Conservation (phyloP, 2,329 filamentous ascomycete genomes). For the Aspergillus brunneoviolaceus region DNA sequence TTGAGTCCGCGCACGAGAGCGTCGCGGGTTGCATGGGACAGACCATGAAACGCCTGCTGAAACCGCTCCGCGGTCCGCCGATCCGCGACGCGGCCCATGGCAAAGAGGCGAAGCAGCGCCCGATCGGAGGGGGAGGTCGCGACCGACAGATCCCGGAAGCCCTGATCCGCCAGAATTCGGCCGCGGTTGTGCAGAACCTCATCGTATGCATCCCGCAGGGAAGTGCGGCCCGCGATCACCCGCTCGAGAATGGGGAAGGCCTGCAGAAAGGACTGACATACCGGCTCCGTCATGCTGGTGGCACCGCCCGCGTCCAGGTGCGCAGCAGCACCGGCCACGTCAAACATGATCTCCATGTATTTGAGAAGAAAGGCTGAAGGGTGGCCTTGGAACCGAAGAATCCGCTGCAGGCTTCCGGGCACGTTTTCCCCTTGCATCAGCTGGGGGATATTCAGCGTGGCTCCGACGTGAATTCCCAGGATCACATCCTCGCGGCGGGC, state of each 20-base stretch:
- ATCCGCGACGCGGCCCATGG: slow-evolving; percentile 11
- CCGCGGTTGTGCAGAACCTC: slow-evolving; percentile 2
- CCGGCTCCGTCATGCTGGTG: slow-evolving; percentile 9
- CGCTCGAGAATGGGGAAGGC: background rate
- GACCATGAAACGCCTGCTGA: background rate
- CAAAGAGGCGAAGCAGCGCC: slow-evolving; percentile 6
- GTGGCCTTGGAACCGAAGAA: background rate
- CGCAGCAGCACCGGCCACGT: slow-evolving; percentile 6
- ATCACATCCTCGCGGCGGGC: background rate
- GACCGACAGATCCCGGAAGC: background rate
- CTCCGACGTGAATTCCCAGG: background rate
- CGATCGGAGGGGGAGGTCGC: background rate
- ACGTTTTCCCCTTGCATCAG: slow-evolving; percentile 12
- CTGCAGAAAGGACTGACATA: slow-evolving; percentile 5
- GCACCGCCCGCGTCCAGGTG: slow-evolving; percentile 8
- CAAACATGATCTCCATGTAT: slow-evolving; percentile 10
- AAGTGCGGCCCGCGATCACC: background rate
- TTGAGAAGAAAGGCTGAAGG: slow-evolving; percentile 2
- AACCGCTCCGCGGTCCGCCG: background rate
- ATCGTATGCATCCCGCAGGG: slow-evolving; percentile 4
- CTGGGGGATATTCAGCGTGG: slow-evolving; percentile 10
- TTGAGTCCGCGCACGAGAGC: slow-evolving; percentile 3
- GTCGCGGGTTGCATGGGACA: background rate
- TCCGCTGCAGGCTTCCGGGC: slow-evolving; percentile 1
- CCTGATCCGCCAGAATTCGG: background rate